Base-by-base conservation (phyloP, 169 alveolate genomes). In the Eimeria necatrix region DNA sequence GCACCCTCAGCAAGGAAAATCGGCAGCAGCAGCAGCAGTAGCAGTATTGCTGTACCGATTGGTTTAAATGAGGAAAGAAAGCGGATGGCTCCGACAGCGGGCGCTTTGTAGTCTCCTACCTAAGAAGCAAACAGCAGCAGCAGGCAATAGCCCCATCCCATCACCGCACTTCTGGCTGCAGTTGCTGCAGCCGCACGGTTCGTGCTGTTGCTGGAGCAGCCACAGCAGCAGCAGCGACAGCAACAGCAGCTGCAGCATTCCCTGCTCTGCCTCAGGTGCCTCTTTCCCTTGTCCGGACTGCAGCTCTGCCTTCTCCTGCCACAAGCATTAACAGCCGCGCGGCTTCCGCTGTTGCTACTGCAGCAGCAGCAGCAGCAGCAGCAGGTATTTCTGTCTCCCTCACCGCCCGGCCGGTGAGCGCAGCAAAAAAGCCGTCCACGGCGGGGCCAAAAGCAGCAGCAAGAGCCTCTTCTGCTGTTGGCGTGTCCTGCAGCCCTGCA, bases 91-190 rank as follows among this genome's bases (percentile, higher is more conserved):
- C 76, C 76, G 73, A 70, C 52, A 32, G 94, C 86, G 8, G 94
- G 86, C 52, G 94, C 68, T 80, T 88, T 88, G 84, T 88, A 88
- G 51, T 70, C 94, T 49, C 70, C 76, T 86, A 88, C 76, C 94
- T 88, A 86, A 7, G 87, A 68, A 80, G n/a, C 68, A 64, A 78
- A 20, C 88, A 78, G 64, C 88, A 78, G 88, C 59, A 73, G 59
- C 84, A 73, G 2, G 20, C 68, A 56, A 56, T 10, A 12, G 68
- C 0, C 68, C 18, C 68, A 12, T 16, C 2, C 22, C 68, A 10
- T 56, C 68, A 12, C 22, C 2, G 68, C 68, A 16, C 18, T 10
- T 56, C 22, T 56, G 68, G 70, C 70, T 56, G 68, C 70, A 59
- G 20, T 1, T 20, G 20, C 22, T 20, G 20, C 70, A 20, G 70